Base-by-base conservation (phyloP, 441 rosid genomes). In the Hura crepitans region DNA sequence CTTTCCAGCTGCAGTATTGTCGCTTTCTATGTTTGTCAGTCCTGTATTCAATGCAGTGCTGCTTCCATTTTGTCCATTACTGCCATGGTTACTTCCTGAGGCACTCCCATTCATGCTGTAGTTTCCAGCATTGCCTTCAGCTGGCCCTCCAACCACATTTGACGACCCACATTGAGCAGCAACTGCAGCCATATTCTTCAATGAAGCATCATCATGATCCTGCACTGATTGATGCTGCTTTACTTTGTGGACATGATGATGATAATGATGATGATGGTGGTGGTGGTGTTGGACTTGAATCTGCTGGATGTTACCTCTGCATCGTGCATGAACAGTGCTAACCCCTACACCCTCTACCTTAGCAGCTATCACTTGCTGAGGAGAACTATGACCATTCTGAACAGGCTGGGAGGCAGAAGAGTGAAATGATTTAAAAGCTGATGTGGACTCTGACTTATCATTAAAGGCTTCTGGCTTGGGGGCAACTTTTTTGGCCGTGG, bases 21-120 rank as follows among this genome's bases (percentile, higher is more conserved):
- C 85, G 77, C 85, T 79, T 65, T 83, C 84, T 64, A 71, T 74
- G 67, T 85, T 80, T 70, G 68, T 55, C 20, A 63, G 74, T 71
- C 77, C 84, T 50, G 82, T 78, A 78, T 81, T 80, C 77, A 82
- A 72, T 46, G 74, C 86, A 66, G 58, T 72, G 77, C 81, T 78
- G 66, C 87, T 85, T 70, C 89, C 85, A 78, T 84, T 80, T 70
- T 78, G 82, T 43, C 80, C 82, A 65, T 80, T 78, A 66, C 84
- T 86, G 57, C 91, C 93, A 68, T 81, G 85, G 81, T 87, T 84
- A 78, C 95, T 91, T 46, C 95, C 88, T 5, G 88, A 80, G 73
- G 69, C 85, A 71, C 91, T 87, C 68, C 89, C 93, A 74, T 86
- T 86, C 71, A 85, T 80, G 77, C 87, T 87, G 74, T 56, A 74